A percentile compares a stretch with the other conserved stretches of the same genome.
phyloP scores from a whole-genome alignment of 352 stramenopile genomes.

The Globisporangium megalacanthum region DNA sequence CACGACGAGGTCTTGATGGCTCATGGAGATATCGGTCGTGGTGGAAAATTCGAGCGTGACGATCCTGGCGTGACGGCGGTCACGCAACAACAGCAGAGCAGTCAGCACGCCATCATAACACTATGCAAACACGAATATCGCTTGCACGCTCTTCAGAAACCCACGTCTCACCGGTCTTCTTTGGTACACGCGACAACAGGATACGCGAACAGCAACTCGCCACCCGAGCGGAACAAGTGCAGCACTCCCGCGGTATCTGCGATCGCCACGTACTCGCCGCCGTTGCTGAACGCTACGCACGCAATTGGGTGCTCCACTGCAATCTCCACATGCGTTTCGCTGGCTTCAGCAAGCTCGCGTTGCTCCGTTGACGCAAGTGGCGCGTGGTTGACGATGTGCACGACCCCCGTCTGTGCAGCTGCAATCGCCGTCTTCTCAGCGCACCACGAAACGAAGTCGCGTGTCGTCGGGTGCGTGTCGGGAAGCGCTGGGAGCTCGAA shows the following conservation, averaged over 20 bases:
- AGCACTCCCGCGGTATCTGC: constrained; percentile 20
- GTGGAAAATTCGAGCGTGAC: constrained; percentile 15
- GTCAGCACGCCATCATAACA: not conserved
- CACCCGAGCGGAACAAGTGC: constrained; percentile 25
- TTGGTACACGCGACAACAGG: constrained; percentile 6
- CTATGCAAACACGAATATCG: not conserved
- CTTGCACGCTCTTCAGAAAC: not conserved
- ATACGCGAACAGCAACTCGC: constrained; percentile 18
- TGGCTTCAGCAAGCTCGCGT: not conserved
- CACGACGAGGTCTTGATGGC: constrained; percentile 23
- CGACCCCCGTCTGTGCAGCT: not conserved
- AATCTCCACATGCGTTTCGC: constrained; percentile 7
- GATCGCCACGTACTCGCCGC: constrained; percentile 26
- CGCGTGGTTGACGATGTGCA: not conserved
- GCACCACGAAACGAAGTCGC: not conserved
- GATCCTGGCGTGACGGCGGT: constrained; percentile 1
- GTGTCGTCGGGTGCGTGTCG: not conserved
- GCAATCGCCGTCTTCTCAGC: not conserved
- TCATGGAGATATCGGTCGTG: not conserved
- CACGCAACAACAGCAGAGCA: not conserved
- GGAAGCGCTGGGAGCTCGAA: not conserved
- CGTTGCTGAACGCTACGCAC: constrained; percentile 29
- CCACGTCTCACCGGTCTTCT: not conserved
- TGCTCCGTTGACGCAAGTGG: not conserved
- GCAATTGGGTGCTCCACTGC: constrained; percentile 9